Percentiles rank a stretch among this genome's conserved stretches.
phyloP scores from a whole-genome alignment of 306 rosid genomes.

The Cicer judaicum region DNA sequence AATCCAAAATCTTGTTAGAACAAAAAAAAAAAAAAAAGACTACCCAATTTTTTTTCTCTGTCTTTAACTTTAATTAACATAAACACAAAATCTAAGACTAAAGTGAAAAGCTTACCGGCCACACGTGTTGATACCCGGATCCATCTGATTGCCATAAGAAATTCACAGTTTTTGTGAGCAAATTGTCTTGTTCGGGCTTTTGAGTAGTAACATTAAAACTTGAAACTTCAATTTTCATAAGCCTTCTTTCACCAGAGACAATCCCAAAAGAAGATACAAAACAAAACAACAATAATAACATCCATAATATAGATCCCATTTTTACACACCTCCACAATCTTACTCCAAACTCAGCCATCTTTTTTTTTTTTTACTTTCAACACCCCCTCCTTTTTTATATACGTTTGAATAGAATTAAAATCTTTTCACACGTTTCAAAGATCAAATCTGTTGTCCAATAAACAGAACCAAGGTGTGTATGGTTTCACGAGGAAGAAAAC shows the following conservation, averaged over 20 bases:
- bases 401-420: no score
- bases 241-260: constrained; percentile 67
- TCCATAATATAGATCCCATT: constrained; percentile 50
- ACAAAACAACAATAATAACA: constrained; percentile 51
- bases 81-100: neutral
- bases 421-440: no score
- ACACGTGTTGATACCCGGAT: constrained; percentile 67
- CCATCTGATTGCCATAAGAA: constrained; percentile 71
- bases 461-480: no score
- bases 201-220: constrained; percentile 17
- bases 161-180: constrained; percentile 46
- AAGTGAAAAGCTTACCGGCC: constrained; percentile 69
- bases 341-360: constrained; percentile 28
- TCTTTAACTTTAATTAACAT: neutral
- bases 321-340: constrained; percentile 50
- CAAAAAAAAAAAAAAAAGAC: no score
- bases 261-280: constrained; percentile 50
- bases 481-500: no score
- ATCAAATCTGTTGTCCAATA: no score
- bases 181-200: constrained; percentile 29
- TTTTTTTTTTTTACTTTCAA: neutral
- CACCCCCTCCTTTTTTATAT: no score
- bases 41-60: no score
- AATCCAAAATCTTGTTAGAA: no score
- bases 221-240: constrained; percentile 46